Evolutionary conservation across 495 filamentous ascomycete genomes (phyloP).

Genomic region (Hyaloscypha finlandica): DNA sequence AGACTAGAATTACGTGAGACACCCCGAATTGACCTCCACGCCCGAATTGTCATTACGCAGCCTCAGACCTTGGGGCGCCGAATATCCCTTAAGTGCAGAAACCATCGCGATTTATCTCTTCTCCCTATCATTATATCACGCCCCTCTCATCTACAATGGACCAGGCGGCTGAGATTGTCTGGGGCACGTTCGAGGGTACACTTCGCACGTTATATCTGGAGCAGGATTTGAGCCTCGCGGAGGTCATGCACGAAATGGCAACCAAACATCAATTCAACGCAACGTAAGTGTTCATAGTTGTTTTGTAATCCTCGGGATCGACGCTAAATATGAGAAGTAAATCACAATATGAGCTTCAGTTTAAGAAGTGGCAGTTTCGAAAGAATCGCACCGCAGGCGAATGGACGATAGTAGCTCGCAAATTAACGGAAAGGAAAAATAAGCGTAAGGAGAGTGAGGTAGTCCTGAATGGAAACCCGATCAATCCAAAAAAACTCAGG

Average conservation of each 20-base stretch:
- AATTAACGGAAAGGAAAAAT: conserved; percentile 18
- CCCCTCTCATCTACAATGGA: conserved; percentile 10
- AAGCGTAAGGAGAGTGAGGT: conserved; percentile 25
- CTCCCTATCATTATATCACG: conserved; percentile 10
- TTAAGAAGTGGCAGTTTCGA: conserved; percentile 29
- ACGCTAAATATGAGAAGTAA: conserved; percentile 24
- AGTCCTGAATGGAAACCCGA: conserved; percentile 5
- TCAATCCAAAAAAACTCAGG: conserved; percentile 18
- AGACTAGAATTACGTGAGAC: conserved; percentile 12
- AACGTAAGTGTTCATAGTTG: conserved; percentile 18
- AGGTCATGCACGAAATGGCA: conserved; percentile 20
- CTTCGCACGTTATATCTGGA: conserved; percentile 15
- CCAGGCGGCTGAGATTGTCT: conserved; percentile 11
- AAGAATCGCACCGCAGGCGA: conserved; percentile 24
- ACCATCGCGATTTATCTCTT: conserved; percentile 4
- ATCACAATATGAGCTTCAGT: conserved; percentile 30
- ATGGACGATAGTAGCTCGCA: conserved; percentile 25
- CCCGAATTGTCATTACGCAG: conserved; percentile 11
- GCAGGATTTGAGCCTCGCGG: conserved; percentile 10
- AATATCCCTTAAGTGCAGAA: conserved; percentile 1
- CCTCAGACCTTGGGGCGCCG: conserved; percentile 4
- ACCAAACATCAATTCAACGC: conserved; percentile 17
- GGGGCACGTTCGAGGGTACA: conserved; percentile 2
- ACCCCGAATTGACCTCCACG: not conserved
- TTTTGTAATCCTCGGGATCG: conserved; percentile 6